Percentiles rank a stretch among this genome's conserved stretches.
These are phyloP conservation scores for Aspergillus pseudoterreus DNA, from an alignment of 2,329 filamentous ascomycete species.

Conservation along the genomic window DNA sequence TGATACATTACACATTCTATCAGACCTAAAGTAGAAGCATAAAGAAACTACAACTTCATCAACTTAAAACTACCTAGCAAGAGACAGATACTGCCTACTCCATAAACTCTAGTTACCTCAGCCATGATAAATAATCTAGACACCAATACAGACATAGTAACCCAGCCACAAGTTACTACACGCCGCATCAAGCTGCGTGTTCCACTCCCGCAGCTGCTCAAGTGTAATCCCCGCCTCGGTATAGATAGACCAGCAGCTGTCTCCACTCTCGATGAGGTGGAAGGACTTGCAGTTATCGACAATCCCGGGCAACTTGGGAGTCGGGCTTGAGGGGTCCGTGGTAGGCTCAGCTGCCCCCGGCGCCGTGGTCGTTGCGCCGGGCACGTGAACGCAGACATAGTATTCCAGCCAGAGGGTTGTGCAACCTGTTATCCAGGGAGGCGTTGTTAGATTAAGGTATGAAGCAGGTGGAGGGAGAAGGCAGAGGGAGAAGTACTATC, in stretches of 20 bases:
- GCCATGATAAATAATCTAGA: neutral
- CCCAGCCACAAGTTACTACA: too few relatives aligned
- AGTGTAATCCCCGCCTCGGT: neutral
- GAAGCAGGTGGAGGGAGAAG: too few relatives aligned
- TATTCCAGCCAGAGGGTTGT: neutral
- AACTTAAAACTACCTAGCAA: too few relatives aligned
- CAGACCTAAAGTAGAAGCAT: too few relatives aligned
- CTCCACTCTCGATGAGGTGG: constrained; percentile 1
- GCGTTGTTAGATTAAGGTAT: too few relatives aligned
- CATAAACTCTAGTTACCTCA: too few relatives aligned
- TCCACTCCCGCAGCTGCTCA: constrained; percentile 2
- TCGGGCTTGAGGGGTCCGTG: neutral
- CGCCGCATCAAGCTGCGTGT: neutral
- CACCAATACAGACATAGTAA: constrained; percentile 3
- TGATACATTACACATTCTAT: too few relatives aligned
- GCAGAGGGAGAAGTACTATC: too few relatives aligned
- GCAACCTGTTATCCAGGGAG: too few relatives aligned
- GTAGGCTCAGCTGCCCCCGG: neutral
- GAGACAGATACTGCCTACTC: too few relatives aligned
- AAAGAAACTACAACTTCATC: too few relatives aligned
- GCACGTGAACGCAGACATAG: constrained; percentile 3
- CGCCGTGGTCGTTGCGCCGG: neutral
- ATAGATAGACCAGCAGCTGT: neutral
- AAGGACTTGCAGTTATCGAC: neutral
- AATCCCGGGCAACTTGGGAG: constrained; percentile 7